Evolutionary conservation across 129 eudicot genomes (phyloP).

Genomic region (Chrysanthemum seticuspe): DNA sequence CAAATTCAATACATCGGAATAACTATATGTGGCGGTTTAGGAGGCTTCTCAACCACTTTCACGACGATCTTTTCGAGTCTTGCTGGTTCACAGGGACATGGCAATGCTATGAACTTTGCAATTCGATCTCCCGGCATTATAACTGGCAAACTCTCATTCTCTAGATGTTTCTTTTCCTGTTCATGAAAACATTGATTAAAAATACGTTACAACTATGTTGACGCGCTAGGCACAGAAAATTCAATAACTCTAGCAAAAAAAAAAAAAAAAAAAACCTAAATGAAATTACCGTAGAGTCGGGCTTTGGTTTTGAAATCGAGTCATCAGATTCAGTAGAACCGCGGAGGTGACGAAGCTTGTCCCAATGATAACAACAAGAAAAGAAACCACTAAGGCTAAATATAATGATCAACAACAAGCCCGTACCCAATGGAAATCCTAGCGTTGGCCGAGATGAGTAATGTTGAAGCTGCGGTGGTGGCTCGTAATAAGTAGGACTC

Average conservation of each 20-base stretch:
- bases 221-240: background rate
- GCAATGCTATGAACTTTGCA: slow-evolving; percentile 87
- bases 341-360: slow-evolving; percentile 20
- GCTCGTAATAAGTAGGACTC: background rate
- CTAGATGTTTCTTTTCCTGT: slow-evolving; percentile 39
- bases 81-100: slow-evolving; percentile 76
- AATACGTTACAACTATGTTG: background rate
- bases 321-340: slow-evolving; percentile 29
- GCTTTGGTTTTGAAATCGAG: slow-evolving; percentile 43
- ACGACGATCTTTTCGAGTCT: slow-evolving; percentile 26
- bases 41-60: slow-evolving; percentile 39
- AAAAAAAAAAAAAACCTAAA: no score
- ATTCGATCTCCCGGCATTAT: slow-evolving; percentile 87
- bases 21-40: slow-evolving; percentile 60
- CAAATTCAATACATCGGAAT: slow-evolving; percentile 50
- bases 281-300: slow-evolving; percentile 28
- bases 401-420: background rate
- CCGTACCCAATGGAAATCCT: slow-evolving; percentile 15
- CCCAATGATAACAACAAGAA: slow-evolving; percentile 17
- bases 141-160: slow-evolving; percentile 64
- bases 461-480: background rate
- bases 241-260: no score
- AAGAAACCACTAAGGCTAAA: slow-evolving; percentile 10
- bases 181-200: background rate
- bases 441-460: background rate